Evolutionary conservation across 345 rosid genomes (phyloP), one percentile per base, ranked within the genome.

Genomic region (Eucalyptus tenuipes): DNA sequence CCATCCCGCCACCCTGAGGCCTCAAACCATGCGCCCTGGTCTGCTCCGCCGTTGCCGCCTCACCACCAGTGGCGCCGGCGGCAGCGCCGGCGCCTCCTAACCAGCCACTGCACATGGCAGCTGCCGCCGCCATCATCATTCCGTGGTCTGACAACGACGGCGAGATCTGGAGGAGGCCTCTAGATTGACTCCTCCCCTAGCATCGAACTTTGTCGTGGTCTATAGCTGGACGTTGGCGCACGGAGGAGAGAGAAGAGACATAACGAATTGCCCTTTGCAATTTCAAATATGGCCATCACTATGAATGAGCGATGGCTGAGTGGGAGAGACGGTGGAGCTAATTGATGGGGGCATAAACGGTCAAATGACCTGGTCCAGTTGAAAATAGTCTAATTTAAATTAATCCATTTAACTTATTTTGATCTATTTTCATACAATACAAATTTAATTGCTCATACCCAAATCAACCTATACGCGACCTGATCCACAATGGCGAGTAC

Each of bases 361-460:
- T 55, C 1, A 55, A 24, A 24, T 24, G 61, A 55, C 27, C 61
- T 0, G 25, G 27, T 24, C 5, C 0, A 4, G 29, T 8, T 10
- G 61, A 55, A 55, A 22, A 55, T 55, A 55, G 0, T 55, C 29
- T 4, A 0, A 55, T 55, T 0, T 6, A 22, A 55, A 55, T 24
- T 24, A 24, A 55, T 55, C 0, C 6, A 24, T 55, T 55, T 24
- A 24, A 55, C 27, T 24, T 24, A 0, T 55, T 24, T 55, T 10
- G 6, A 55, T 1, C 0, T 22, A 22, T 55, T 55, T 55, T 0
- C 61, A 10, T 55, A 1, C 1, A 4, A 24, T 24, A 55, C 0
- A 1, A 0, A 55, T 24, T 55, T 55, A 2, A 7, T 52, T 17
- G 22, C 4, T 0, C 24, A 18, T 52, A 52, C 2, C 24, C 22